Evolutionary conservation across 2,329 filamentous ascomycete genomes (phyloP), one percentile per base, ranked within the genome.

Genomic region (Chrysoporthe puriensis): DNA sequence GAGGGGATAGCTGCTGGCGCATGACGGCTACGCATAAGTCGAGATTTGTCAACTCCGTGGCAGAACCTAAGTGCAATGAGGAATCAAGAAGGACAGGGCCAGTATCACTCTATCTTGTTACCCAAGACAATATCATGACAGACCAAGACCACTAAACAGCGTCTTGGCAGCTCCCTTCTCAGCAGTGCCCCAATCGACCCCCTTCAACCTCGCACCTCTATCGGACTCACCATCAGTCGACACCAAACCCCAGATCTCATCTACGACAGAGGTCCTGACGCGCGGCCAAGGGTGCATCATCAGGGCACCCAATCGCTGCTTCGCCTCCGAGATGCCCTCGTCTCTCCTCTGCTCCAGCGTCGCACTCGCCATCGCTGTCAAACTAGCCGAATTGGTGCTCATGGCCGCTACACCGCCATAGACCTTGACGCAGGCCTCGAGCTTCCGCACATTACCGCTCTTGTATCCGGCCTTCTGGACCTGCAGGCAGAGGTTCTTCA

Each of bases 401-500:
- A 80, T 74, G 2, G 77, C 76, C 4, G 88, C 87, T 36, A 97
- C 79, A 0, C 88, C 88, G 2, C 89, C 87, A 78, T 97, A 98
- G 14, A 96, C 86, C 73, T 90, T 91, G 69, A 96, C 82, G 32
- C 92, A 93, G 0, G 93, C 91, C 75, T 93, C 87, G 1, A 98
- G 84, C 77, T 96, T 95, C 62, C 90, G 87, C 56, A 97, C 87
- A 76, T 93, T 96, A 26, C 90, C 88, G 0, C 91, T 91, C 79
- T 94, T 95, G 81, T 91, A 94, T 71, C 94, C 91, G 0, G 91
- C 86, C 77, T 90, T 93, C 74, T 96, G 93, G 4, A 91, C 87
- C 46, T 88, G 82, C 7, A 89, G 82, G 68, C 94, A 93, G 3
- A 97, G 79, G 7, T 78, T 83, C 69, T 87, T 87, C 75, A 83